Evolutionary conservation across 2,329 filamentous ascomycete species (phyloP).

Genomic region (Fusarium odoratissimum): DNA sequence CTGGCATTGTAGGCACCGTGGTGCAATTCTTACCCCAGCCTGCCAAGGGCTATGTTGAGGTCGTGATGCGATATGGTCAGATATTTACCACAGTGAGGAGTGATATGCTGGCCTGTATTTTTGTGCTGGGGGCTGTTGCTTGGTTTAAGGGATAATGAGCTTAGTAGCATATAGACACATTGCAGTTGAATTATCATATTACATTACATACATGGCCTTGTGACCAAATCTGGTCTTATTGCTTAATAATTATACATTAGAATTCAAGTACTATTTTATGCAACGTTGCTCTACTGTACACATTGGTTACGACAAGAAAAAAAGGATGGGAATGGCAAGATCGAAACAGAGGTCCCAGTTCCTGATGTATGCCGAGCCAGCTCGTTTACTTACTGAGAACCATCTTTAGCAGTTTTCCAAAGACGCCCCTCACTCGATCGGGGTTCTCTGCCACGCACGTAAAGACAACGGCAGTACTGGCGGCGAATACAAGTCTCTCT

Average conservation of each 20-base stretch:
- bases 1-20: slow-evolving; percentile 72
- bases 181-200: slow-evolving; percentile 10
- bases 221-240: not conserved
- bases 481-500: slow-evolving; percentile 74
- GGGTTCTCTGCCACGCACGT: slow-evolving; percentile 73
- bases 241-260: slow-evolving; percentile 27
- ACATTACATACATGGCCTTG: not conserved
- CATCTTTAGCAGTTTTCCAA: slow-evolving; percentile 69
- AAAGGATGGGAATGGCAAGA: not conserved
- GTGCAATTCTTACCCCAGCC: slow-evolving; percentile 74
- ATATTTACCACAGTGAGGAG: slow-evolving; percentile 78
- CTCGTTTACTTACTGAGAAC: slow-evolving; percentile 56
- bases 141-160: slow-evolving; percentile 53
- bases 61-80: slow-evolving; percentile 73
- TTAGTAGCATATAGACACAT: slow-evolving; percentile 1
- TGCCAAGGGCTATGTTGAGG: slow-evolving; percentile 69
- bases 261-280: not conserved
- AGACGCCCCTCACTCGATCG: slow-evolving; percentile 72
- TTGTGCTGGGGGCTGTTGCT: slow-evolving; percentile 73
- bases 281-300: not conserved
- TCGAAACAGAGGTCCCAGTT: not conserved
- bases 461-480: slow-evolving; percentile 77
- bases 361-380: not conserved
- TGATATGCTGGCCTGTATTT: slow-evolving; percentile 81
- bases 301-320: not conserved